Percentiles rank a stretch among this genome's conserved stretches.
Evolutionary conservation across 1,284 basidiomycete species (phyloP).

Genomic region (Microbotryomycetes sp.): DNA sequence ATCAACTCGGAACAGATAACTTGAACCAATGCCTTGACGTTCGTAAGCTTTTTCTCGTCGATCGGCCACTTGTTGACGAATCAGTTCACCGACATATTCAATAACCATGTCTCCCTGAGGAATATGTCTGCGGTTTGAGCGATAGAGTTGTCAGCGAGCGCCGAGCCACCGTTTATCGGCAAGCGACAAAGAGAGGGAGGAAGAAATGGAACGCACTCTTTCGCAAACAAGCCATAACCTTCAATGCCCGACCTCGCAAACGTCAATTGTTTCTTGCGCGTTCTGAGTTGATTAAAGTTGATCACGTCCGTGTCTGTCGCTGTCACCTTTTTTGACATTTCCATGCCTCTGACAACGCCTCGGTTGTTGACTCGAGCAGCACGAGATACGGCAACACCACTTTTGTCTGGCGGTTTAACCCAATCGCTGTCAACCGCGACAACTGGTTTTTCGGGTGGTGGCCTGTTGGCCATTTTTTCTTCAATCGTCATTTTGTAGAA

Average conservation of each 20-base stretch:
- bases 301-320: slow-evolving; percentile 54
- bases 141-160: neutral
- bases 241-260: slow-evolving; percentile 96
- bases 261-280: slow-evolving; percentile 93
- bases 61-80: slow-evolving; percentile 91
- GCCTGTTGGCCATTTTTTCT: slow-evolving; percentile 79
- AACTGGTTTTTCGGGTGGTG: slow-evolving; percentile 52
- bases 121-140: slow-evolving; percentile 52
- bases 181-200: neutral
- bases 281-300: slow-evolving; percentile 98
- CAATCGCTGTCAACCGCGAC: slow-evolving; percentile 40
- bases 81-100: slow-evolving; percentile 97
- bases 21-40: slow-evolving; percentile 87
- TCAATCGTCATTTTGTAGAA: slow-evolving; percentile 88
- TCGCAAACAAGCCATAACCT: slow-evolving; percentile 94
- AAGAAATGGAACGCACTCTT: slow-evolving; percentile 53
- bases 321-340: slow-evolving; percentile 69
- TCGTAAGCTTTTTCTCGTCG: slow-evolving; percentile 96
- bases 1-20: slow-evolving; percentile 68
- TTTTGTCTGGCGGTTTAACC: slow-evolving; percentile 27
- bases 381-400: slow-evolving; percentile 50
- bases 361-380: slow-evolving; percentile 91
- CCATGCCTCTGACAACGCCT: slow-evolving; percentile 83
- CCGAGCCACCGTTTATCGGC: neutral
- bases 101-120: slow-evolving; percentile 97